These are phyloP conservation scores for Aspergillus campestris DNA, from an alignment of 495 filamentous ascomycete genomes.

Conservation along the genomic window DNA sequence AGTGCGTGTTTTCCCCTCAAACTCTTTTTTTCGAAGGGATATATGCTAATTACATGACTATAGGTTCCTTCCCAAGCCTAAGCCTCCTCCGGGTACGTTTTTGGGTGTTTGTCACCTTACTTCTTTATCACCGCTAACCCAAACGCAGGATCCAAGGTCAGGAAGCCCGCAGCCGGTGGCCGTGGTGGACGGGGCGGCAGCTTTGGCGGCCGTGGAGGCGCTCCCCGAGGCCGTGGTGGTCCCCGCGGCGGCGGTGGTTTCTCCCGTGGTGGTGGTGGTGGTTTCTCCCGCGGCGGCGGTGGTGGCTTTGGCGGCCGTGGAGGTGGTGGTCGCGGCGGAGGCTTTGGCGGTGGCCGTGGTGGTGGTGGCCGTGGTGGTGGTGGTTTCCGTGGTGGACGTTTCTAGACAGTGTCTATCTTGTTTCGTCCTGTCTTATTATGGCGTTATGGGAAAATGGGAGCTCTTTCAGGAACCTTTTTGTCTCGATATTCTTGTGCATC, in stretches of 20 bases:
- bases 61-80: conserved; percentile 90
- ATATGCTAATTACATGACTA: conserved; percentile 1
- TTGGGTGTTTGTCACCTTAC: conserved; percentile 4
- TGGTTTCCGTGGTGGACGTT: conserved; percentile 28
- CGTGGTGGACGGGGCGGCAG: conserved; percentile 39
- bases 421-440: conserved; percentile 38
- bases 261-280: conserved; percentile 22
- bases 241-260: conserved; percentile 36
- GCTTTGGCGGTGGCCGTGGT: conserved; percentile 14
- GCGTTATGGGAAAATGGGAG: conserved; percentile 45
- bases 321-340: conserved; percentile 20
- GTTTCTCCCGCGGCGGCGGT: conserved; percentile 17
- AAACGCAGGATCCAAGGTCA: conserved; percentile 40
- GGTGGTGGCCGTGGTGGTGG: conserved; percentile 24
- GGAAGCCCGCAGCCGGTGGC: conserved; percentile 48
- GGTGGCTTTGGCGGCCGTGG: conserved; percentile 14
- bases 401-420: conserved; percentile 25
- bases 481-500: conserved; percentile 33
- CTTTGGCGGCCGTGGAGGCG: conserved; percentile 25
- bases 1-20: conserved; percentile 31
- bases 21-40: neutral
- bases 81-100: conserved; percentile 64
- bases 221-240: conserved; percentile 37
- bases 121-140: too few species aligned
- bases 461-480: conserved; percentile 37